These are phyloP conservation scores for Dillenia suffruticosa DNA, from an alignment of 164 flowering plant genomes.

Conservation along the genomic window DNA sequence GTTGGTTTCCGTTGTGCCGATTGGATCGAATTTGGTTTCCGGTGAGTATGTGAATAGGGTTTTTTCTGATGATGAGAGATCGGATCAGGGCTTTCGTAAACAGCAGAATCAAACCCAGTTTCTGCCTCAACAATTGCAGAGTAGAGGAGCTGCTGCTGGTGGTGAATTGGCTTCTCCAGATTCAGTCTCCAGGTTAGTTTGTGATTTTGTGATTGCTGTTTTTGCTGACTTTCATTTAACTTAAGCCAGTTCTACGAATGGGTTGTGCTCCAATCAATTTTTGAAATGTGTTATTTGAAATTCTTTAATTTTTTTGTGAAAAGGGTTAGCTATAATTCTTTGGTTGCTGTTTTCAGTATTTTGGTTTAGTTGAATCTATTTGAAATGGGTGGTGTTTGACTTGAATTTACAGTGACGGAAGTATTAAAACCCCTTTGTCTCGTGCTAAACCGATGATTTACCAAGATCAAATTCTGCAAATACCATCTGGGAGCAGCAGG, in stretches of 20 bases:
- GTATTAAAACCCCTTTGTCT: constrained; percentile 38
- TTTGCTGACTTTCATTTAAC: not conserved
- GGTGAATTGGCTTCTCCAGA: constrained; percentile 37
- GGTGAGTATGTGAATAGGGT: constrained; percentile 46
- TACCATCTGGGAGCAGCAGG: constrained; percentile 32
- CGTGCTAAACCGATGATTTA: constrained; percentile 48
- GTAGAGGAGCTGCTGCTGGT: constrained; percentile 33
- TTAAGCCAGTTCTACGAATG: not conserved
- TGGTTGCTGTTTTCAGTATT: not conserved
- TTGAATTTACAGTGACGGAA: constrained; percentile 52
- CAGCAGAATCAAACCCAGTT: constrained; percentile 19
- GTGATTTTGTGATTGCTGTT: not conserved
- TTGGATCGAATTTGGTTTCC: constrained; percentile 12
- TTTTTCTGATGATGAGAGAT: constrained; percentile 74
- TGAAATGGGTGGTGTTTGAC: constrained; percentile 15
- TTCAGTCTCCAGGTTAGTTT: constrained; percentile 31
- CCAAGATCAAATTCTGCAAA: constrained; percentile 48
- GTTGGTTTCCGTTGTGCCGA: constrained; percentile 11
- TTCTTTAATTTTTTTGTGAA: not conserved
- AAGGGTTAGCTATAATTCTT: not conserved
- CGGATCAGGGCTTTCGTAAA: constrained; percentile 54
- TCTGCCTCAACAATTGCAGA: constrained; percentile 23
- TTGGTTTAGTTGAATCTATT: not conserved
- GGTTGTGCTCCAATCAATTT: not conserved
- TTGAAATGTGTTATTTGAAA: not conserved